Evolutionary conservation across 1,284 basidiomycete genomes (phyloP), one percentile per base, ranked within the genome.

Genomic region (Fomitopsis palustris): DNA sequence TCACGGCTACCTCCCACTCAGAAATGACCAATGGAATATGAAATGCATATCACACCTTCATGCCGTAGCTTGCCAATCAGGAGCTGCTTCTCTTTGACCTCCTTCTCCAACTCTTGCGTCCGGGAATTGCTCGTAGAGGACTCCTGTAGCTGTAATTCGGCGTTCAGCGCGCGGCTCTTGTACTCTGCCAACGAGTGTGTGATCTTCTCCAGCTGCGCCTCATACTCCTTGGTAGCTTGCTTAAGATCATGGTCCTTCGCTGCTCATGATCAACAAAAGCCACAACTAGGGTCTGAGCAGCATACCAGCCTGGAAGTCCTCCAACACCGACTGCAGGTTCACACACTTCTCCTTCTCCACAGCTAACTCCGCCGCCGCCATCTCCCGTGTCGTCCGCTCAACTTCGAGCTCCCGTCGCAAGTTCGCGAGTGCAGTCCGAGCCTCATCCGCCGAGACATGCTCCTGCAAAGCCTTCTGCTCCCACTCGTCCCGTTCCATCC

Each of bases 21-120:
- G 23, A 53, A 52, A 42, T n/a, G 33, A 21, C 14, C 12, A n/a
- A n/a, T 45, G 5, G 33, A 12, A 31, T n/a, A 27, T 6, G 17
- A 21, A 21, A 25, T 23, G 53, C 19, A 47, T 39, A 35, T 2
- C 35, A 9, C n/a, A 95, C 95, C 88, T 83, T 98, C 96, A 70
- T 99, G 96, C 55, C 96, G 83, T 63, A 98, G 78, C 73, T 98
- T 98, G 54, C 90, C 91, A 43, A 98, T 93, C 5, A 96, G 79
- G 21, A 95, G 77, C 61, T 90, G 91, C 81, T 98, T 98, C 74
- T 98, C 96, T 74, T 95, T 96, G 52, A 97, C 81, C 67, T 98
- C 94, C 68, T 90, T 90, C 72, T 95, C 92, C 3, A 98, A 78
- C 37, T 85, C 83, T 38, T 83, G 80, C 1, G 87, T 85, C 49